These are phyloP conservation scores for Phanerodontia chrysosporium DNA, from an alignment of 768 basidiomycete genomes.

Conservation along the genomic window DNA sequence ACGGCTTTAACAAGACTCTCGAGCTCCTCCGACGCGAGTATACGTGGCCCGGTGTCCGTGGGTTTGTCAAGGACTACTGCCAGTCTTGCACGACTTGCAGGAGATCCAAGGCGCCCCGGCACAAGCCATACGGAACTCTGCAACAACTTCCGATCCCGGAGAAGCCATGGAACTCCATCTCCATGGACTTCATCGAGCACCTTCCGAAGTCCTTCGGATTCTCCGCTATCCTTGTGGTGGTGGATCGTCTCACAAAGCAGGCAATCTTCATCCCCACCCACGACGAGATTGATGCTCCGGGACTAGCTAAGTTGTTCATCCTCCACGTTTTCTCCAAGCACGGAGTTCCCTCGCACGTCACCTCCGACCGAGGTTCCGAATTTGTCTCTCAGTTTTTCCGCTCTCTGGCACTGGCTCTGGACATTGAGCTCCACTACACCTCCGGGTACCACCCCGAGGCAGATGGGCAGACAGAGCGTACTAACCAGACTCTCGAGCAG, in stretches of 20 bases:
- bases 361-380: conserved; percentile 29
- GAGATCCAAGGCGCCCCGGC: conserved; percentile 24
- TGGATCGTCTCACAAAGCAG: conserved; percentile 2
- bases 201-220: conserved; percentile 18
- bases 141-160: conserved; percentile 28
- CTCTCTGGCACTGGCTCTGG: conserved; percentile 24
- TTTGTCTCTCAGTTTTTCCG: conserved; percentile 28
- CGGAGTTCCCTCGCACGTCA: conserved; percentile 19
- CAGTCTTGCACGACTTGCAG: conserved; percentile 26
- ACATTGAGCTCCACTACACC: conserved; percentile 13
- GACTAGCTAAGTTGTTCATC: conserved; percentile 13
- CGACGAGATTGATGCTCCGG: conserved; percentile 11
- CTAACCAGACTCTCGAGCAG: conserved; percentile 30
- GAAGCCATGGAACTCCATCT: conserved; percentile 16
- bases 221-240: conserved; percentile 17
- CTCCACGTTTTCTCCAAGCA: conserved; percentile 14
- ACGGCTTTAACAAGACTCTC: conserved; percentile 31
- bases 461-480: conserved; percentile 34
- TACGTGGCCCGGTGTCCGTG: conserved; percentile 33
- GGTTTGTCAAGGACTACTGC: conserved; percentile 29
- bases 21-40: conserved; percentile 31
- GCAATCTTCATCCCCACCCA: conserved; percentile 13
- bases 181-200: conserved; percentile 21
- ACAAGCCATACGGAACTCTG: conserved; percentile 26
- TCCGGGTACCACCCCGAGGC: conserved; percentile 37